phyloP scores from a whole-genome alignment of 2,329 filamentous ascomycete species.

The Coniochaeta hoffmannii region DNA sequence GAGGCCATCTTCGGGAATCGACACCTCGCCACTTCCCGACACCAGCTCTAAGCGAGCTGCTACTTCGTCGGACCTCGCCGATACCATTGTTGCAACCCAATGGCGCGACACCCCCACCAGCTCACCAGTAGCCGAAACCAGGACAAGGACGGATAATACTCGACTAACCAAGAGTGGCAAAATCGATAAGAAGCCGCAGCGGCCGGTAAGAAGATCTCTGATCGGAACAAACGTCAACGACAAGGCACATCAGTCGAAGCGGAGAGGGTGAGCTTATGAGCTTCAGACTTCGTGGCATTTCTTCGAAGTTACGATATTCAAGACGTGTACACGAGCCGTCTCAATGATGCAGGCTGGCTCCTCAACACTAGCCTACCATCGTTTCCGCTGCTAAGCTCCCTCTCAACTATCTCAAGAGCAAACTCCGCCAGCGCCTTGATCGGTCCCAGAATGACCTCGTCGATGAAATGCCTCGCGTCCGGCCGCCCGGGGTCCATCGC shows the following conservation, averaged over 20 bases:
- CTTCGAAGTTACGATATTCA: not conserved
- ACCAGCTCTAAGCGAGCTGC: not conserved
- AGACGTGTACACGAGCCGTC: not conserved
- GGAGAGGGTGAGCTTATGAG: not conserved
- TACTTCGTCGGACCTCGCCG: not conserved
- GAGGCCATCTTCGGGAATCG: not conserved
- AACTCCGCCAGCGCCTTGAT: constrained; percentile 38
- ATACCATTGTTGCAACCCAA: constrained; percentile 6
- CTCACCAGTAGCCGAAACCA: not conserved
- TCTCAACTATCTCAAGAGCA: constrained; percentile 33
- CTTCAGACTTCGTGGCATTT: not conserved
- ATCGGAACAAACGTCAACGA: not conserved
- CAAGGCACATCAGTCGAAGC: not conserved
- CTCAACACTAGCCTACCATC: not conserved
- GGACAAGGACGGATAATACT: not conserved
- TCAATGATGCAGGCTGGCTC: not conserved
- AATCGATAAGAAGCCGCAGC: constrained; percentile 4
- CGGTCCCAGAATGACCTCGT: constrained; percentile 39
- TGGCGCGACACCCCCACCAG: not conserved
- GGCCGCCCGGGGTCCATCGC: constrained; percentile 28
- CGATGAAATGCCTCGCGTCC: constrained; percentile 38
- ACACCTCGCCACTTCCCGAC: not conserved
- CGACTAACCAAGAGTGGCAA: constrained; percentile 5
- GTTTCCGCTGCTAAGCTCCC: constrained; percentile 24
- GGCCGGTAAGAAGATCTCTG: not conserved